These are phyloP conservation scores for Eucalyptus viminalis DNA, from an alignment of 345 rosid species.

Conservation along the genomic window DNA sequence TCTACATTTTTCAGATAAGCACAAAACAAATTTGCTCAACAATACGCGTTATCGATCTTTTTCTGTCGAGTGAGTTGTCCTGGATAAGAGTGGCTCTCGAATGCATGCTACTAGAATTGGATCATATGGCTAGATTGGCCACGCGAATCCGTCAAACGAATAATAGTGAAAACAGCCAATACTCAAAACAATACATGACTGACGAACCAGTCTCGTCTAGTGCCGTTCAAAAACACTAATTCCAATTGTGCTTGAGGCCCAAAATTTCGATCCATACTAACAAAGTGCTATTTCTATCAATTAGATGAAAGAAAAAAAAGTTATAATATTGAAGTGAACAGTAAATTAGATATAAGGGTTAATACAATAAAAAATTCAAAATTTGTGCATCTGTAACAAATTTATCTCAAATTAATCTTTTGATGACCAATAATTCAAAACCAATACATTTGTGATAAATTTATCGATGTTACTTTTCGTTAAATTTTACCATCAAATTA, in stretches of 20 bases:
- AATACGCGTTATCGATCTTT: neutral
- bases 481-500: no score
- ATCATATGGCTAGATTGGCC: neutral
- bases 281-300: neutral
- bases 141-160: neutral
- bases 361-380: no score
- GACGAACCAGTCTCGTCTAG: neutral
- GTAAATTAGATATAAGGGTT: neutral
- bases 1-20: neutral
- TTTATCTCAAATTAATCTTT: accelerated
- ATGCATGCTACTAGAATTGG: neutral
- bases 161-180: neutral
- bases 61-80: neutral
- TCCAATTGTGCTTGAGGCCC: neutral
- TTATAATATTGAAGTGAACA: accelerated
- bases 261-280: neutral
- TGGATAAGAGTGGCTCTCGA: neutral
- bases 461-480: no score
- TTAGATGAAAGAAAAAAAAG: neutral
- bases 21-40: neutral
- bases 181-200: neutral
- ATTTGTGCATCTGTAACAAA: accelerated
- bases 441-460: accelerated
- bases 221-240: neutral
- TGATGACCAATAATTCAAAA: no score